Conservation (phyloP, 2,329 filamentous ascomycete species). For the Calonectria leucothoes region DNA sequence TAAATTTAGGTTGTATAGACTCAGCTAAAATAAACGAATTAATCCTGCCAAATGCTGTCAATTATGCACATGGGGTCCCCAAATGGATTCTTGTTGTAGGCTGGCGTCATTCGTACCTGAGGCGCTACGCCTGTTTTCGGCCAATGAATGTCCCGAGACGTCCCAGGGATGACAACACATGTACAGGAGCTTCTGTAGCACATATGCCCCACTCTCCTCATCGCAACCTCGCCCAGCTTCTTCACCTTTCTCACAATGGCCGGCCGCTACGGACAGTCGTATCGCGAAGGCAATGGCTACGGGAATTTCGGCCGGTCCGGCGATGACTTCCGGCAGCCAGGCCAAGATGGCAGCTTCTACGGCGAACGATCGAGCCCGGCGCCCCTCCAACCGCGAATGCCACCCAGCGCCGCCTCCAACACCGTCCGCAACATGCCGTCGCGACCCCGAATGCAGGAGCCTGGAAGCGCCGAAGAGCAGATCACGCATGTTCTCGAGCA, state of each 20-base stretch:
- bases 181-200: constrained; percentile 2
- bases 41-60: not conserved
- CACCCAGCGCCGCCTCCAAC: constrained; percentile 23
- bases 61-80: not conserved
- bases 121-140: not conserved
- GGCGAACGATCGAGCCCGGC: constrained; percentile 54
- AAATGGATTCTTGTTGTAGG: not conserved
- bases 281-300: constrained; percentile 55
- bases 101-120: not conserved
- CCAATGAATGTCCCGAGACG: constrained; percentile 1
- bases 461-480: constrained; percentile 64
- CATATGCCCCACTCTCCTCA: constrained; percentile 1
- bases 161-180: constrained; percentile 1
- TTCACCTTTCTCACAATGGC: constrained; percentile 55
- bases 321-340: constrained; percentile 58
- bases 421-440: constrained; percentile 49
- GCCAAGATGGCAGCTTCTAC: constrained; percentile 53
- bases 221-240: constrained; percentile 12
- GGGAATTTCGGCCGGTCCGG: constrained; percentile 55
- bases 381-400: constrained; percentile 36
- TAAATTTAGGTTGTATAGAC: not conserved
- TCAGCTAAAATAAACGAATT: not conserved
- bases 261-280: constrained; percentile 60
- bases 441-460: constrained; percentile 52
- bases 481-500: constrained; percentile 78